phyloP scores from a whole-genome alignment of 2,329 filamentous ascomycete species.

The Sporothrix variecibatus region DNA sequence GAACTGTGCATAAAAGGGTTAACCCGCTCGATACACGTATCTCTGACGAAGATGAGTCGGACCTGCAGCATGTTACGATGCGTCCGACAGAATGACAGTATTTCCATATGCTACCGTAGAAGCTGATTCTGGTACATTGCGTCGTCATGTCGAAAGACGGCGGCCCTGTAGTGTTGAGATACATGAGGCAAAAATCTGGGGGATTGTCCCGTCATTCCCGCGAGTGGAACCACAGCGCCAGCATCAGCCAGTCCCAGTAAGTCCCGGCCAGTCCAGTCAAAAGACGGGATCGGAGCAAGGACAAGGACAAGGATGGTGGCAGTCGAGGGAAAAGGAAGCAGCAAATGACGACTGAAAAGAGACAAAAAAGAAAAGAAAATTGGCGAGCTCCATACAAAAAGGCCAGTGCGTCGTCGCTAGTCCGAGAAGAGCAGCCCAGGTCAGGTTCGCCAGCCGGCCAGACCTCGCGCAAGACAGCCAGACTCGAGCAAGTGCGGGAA shows the following conservation, averaged over 20 bases:
- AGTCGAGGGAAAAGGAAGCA: not conserved
- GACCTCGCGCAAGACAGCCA: not conserved
- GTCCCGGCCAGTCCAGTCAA: too few relatives aligned
- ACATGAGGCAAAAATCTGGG: not conserved
- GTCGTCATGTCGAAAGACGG: not conserved
- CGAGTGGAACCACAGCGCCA: not conserved
- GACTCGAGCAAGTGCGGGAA: not conserved
- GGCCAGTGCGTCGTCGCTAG: not conserved
- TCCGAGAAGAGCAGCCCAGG: not conserved
- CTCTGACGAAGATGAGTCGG: not conserved
- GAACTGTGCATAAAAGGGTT: not conserved
- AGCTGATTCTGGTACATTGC: not conserved
- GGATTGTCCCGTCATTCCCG: constrained; percentile 11
- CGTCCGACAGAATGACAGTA: not conserved
- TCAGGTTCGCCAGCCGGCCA: not conserved
- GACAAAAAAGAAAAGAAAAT: not conserved
- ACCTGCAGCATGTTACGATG: not conserved
- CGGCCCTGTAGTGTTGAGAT: not conserved
- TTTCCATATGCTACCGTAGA: too few relatives aligned
- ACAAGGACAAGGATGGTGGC: not conserved
- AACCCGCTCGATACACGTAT: too few relatives aligned
- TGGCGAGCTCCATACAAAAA: not conserved
- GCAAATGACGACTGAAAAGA: not conserved
- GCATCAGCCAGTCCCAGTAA: not conserved
- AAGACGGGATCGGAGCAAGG: not conserved